A percentile compares a stretch with the other conserved stretches of the same genome.
phyloP scores from a whole-genome alignment of 805 yeast genomes.

The Zygosaccharomyces kombuchaensis region DNA sequence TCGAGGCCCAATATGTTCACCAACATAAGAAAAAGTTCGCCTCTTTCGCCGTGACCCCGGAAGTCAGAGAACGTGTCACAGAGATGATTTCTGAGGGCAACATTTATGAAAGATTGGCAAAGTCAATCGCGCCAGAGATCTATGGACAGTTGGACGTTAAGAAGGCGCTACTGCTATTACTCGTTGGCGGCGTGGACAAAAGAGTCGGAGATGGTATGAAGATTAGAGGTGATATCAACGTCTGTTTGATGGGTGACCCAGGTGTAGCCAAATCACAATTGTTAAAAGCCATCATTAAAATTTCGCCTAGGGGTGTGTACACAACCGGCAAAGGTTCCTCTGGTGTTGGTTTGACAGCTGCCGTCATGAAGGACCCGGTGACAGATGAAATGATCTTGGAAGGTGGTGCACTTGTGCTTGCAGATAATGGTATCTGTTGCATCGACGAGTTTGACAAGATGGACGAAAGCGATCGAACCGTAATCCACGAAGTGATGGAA shows the following conservation, averaged over 20 bases:
- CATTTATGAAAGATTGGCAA: slow-evolving; percentile 73
- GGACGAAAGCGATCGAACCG: slow-evolving; percentile 96
- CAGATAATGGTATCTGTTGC: slow-evolving; percentile 97
- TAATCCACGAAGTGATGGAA: slow-evolving; percentile 99
- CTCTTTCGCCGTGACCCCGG: slow-evolving; percentile 52
- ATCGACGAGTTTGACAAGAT: slow-evolving; percentile 98
- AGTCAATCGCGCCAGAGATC: slow-evolving; percentile 95
- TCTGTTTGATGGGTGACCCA: slow-evolving; percentile 98
- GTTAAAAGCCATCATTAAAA: slow-evolving; percentile 81
- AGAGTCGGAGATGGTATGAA: slow-evolving; percentile 94
- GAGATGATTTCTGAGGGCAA: slow-evolving; percentile 57
- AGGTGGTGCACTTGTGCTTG: slow-evolving; percentile 96
- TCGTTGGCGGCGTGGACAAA: slow-evolving; percentile 95
- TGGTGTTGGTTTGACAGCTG: slow-evolving; percentile 98
- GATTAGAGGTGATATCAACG: slow-evolving; percentile 94
- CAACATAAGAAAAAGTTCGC: slow-evolving; percentile 90
- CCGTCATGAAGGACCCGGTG: slow-evolving; percentile 98
- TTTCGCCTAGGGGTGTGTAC: slow-evolving; percentile 94
- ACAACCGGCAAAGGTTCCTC: slow-evolving; percentile 99
- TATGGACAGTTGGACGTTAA: slow-evolving; percentile 92
- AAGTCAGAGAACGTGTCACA: slow-evolving; percentile 51
- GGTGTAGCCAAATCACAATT: slow-evolving; percentile 99
- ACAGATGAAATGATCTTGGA: slow-evolving; percentile 97
- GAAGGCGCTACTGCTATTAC: slow-evolving; percentile 75
- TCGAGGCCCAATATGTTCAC: slow-evolving; percentile 78